phyloP scores from a whole-genome alignment of 2,329 filamentous ascomycete species.

The Monilinia polystroma region DNA sequence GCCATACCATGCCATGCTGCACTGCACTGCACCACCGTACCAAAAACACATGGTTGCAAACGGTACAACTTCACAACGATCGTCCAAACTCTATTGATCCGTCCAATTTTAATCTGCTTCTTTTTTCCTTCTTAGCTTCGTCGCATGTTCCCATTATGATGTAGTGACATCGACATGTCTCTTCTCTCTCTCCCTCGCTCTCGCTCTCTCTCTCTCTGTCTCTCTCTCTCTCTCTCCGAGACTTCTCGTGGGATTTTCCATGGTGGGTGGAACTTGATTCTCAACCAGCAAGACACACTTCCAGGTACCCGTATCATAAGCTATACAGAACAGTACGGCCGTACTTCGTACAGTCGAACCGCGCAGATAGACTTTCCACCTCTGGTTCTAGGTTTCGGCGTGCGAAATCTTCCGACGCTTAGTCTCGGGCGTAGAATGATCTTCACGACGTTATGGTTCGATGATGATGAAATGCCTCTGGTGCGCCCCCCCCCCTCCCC shows the following conservation, averaged over 20 bases:
- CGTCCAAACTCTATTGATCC: not conserved
- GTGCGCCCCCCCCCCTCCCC: not conserved
- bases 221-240: too few relatives aligned
- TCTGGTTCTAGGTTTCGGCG: not conserved
- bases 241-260: too few relatives aligned
- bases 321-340: too few relatives aligned
- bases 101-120: slow-evolving; percentile 11
- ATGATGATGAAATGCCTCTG: slow-evolving; percentile 11
- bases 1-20: too few relatives aligned
- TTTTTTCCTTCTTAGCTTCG: slow-evolving; percentile 3
- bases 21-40: too few relatives aligned
- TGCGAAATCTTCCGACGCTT: not conserved
- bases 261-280: too few relatives aligned
- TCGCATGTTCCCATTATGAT: not conserved
- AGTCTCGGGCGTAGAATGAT: too few relatives aligned
- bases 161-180: not conserved
- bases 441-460: not conserved
- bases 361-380: not conserved
- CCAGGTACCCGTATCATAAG: too few relatives aligned
- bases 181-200: not conserved
- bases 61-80: not conserved
- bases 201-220: not conserved
- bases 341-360: too few relatives aligned
- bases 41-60: not conserved
- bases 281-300: too few relatives aligned